Percentiles rank a stretch among this genome's conserved stretches.
Evolutionary conservation across 2,329 filamentous ascomycete species (phyloP).

Genomic region (Aspergillus persii): DNA sequence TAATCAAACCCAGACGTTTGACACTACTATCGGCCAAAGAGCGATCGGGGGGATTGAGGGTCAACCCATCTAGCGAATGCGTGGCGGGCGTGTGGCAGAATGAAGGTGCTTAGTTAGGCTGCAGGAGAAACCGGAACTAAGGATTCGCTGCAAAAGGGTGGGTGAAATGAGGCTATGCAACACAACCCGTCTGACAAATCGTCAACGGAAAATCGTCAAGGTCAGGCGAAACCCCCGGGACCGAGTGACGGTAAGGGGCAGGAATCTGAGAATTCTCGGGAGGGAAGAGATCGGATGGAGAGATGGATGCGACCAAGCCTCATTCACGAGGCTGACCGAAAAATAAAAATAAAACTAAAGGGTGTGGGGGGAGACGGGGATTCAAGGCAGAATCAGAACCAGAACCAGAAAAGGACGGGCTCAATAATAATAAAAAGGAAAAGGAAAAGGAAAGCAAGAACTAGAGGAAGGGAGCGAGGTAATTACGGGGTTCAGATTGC

Average conservation of each 20-base stretch:
- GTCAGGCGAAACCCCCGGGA: constrained; percentile 2
- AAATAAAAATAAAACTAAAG: constrained; percentile 1
- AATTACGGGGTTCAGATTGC: background rate
- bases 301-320: background rate
- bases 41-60: constrained; percentile 3
- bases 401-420: background rate
- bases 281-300: background rate
- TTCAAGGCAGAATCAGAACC: background rate
- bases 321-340: constrained; percentile 2
- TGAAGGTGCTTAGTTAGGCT: constrained; percentile 14
- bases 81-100: constrained; percentile 16
- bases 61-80: constrained; percentile 21
- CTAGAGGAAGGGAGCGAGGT: background rate
- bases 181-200: constrained; percentile 6
- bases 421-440: background rate
- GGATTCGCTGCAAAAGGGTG: constrained; percentile 8
- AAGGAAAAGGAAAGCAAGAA: background rate
- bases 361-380: too few species aligned
- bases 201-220: constrained; percentile 12
- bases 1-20: background rate
- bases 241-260: constrained; percentile 8
- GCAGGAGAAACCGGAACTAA: constrained; percentile 6
- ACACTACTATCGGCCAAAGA: constrained; percentile 7
- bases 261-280: background rate
- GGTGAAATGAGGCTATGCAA: constrained; percentile 12